These are phyloP conservation scores for Phytophthora melonis DNA, from an alignment of 352 stramenopile species.

Conservation along the genomic window DNA sequence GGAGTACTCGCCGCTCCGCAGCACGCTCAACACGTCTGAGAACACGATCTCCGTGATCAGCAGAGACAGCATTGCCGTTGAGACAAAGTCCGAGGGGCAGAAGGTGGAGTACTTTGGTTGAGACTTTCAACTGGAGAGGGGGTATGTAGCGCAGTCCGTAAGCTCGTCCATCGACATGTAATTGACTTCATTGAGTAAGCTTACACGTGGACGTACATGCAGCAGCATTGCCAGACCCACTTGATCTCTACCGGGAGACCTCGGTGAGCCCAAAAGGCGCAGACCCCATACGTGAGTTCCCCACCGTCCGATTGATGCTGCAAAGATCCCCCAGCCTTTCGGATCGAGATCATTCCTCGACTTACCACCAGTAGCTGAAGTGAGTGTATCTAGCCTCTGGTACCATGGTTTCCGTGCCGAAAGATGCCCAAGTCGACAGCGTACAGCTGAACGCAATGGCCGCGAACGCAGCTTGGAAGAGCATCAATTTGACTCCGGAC, in stretches of 20 bases:
- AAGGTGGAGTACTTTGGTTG: conserved; percentile 28
- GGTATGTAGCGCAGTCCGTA: neutral
- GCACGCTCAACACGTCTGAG: conserved; percentile 26
- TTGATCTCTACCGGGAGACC: neutral
- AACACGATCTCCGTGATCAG: conserved; percentile 31
- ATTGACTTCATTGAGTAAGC: neutral
- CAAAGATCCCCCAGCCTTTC: neutral
- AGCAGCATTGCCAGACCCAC: neutral
- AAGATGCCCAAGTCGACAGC: neutral
- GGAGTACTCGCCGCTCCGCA: conserved; percentile 23
- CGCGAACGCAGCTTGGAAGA: conserved; percentile 28
- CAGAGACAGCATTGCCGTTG: conserved; percentile 17
- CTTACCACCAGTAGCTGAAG: neutral
- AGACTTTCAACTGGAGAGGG: neutral
- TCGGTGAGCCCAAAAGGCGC: neutral
- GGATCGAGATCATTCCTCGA: neutral
- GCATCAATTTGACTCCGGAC: conserved; percentile 25
- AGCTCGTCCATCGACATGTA: neutral
- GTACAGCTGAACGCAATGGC: conserved; percentile 7
- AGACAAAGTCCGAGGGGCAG: conserved; percentile 3
- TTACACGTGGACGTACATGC: too few relatives aligned
- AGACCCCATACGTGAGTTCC: neutral
- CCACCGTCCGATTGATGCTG: neutral
- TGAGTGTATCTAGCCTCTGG: neutral
- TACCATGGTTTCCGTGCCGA: neutral